Percentiles rank a stretch among this genome's conserved stretches.
Evolutionary conservation across 495 filamentous ascomycete species (phyloP).

Genomic region (Platismatia glauca): DNA sequence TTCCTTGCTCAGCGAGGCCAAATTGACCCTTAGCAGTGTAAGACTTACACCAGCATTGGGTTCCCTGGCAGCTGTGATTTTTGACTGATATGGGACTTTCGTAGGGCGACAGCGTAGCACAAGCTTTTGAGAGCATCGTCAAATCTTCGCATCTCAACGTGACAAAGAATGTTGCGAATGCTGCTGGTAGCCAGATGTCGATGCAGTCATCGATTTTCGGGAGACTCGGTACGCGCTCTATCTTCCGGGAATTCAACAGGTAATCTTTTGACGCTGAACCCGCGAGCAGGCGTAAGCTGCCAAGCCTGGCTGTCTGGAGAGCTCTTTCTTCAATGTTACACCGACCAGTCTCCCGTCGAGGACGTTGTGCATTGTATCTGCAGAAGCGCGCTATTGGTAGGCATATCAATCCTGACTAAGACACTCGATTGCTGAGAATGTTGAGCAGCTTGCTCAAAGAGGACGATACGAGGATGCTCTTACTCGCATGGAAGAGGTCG

Average conservation of each 20-base stretch:
- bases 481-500: conserved; percentile 55
- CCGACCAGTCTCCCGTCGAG: conserved; percentile 54
- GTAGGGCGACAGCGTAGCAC: conserved; percentile 70
- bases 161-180: conserved; percentile 60
- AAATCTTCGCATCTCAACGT: conserved; percentile 77
- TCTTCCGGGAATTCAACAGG: background rate
- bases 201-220: conserved; percentile 65
- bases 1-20: conserved; percentile 78
- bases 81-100: conserved; percentile 9
- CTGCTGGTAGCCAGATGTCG: conserved; percentile 63
- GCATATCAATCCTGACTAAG: conserved; percentile 10
- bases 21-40: conserved; percentile 59
- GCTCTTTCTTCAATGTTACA: conserved; percentile 68
- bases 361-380: conserved; percentile 66
- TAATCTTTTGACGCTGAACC: conserved; percentile 21
- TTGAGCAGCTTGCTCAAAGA: conserved; percentile 42
- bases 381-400: conserved; percentile 47
- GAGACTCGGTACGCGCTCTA: conserved; percentile 53
- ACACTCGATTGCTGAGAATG: conserved; percentile 19
- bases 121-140: conserved; percentile 66
- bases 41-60: conserved; percentile 4
- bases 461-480: conserved; percentile 69
- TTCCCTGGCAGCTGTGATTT: background rate
- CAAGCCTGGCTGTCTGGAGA: conserved; percentile 63
- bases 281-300: conserved; percentile 41